These are phyloP conservation scores for Fusarium sarcochroum DNA, from an alignment of 2,329 filamentous ascomycete genomes.

Conservation along the genomic window DNA sequence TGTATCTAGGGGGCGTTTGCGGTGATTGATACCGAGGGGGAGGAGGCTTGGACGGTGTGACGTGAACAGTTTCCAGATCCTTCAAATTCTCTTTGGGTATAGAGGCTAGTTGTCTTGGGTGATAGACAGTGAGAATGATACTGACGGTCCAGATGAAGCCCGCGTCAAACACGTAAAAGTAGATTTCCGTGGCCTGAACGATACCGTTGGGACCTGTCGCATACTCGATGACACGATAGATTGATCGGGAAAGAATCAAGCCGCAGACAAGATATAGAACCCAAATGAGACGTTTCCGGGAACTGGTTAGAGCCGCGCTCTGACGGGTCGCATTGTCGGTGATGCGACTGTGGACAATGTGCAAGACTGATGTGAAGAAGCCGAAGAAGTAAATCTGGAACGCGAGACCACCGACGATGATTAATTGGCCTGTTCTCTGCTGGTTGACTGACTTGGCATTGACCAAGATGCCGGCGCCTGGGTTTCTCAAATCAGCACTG, in stretches of 20 bases:
- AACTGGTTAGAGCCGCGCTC: slow-evolving; percentile 32
- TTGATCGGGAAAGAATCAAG: slow-evolving; percentile 56
- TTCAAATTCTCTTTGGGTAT: slow-evolving; percentile 1
- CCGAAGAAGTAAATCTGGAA: slow-evolving; percentile 68
- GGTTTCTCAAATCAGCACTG: background rate
- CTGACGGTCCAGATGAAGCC: slow-evolving; percentile 48
- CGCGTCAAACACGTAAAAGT: slow-evolving; percentile 55
- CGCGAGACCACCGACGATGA: slow-evolving; percentile 66
- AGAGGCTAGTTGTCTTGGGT: slow-evolving; percentile 19
- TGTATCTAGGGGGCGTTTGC: background rate
- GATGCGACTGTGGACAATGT: slow-evolving; percentile 58
- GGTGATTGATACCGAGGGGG: background rate
- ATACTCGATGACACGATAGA: slow-evolving; percentile 60
- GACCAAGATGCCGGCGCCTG: slow-evolving; percentile 39
- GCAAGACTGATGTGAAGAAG: slow-evolving; percentile 63
- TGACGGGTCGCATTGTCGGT: slow-evolving; percentile 6
- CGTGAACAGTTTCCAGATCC: background rate
- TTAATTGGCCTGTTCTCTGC: slow-evolving; percentile 55
- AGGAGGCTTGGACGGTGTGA: background rate
- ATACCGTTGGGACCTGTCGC: slow-evolving; percentile 50
- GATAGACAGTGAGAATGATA: slow-evolving; percentile 34
- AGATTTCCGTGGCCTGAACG: slow-evolving; percentile 51
- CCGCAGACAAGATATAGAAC: slow-evolving; percentile 42
- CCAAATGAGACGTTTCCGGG: slow-evolving; percentile 47
- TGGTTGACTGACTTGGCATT: slow-evolving; percentile 38